These are phyloP conservation scores for Saccharomyces hybrid DNA, from an alignment of 1,139 yeast genomes.

Conservation along the genomic window DNA sequence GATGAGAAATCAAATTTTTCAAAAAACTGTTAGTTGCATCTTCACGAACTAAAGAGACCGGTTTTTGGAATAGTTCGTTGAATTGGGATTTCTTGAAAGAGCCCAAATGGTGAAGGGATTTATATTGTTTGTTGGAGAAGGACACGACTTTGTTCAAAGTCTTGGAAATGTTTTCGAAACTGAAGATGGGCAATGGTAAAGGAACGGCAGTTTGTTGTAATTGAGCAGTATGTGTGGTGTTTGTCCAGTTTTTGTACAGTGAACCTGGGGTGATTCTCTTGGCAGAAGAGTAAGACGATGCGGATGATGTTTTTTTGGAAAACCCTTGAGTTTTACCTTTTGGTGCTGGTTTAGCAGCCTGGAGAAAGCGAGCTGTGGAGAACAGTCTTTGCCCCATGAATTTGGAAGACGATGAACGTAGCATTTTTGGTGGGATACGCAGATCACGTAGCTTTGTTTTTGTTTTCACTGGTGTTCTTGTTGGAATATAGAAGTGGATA, in stretches of 20 bases:
- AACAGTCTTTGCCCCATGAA: not conserved
- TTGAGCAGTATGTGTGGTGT: conserved; percentile 24
- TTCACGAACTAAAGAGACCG: conserved; percentile 46
- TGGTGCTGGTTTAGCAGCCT: conserved; percentile 14
- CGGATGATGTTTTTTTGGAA: conserved; percentile 17
- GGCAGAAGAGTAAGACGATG: conserved; percentile 17
- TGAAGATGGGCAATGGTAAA: conserved; percentile 19
- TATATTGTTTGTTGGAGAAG: conserved; percentile 21
- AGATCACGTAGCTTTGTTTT: not conserved
- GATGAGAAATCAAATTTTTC: conserved; percentile 25
- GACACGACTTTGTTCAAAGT: conserved; percentile 16
- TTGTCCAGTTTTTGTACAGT: conserved; percentile 27
- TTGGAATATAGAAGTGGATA: not conserved
- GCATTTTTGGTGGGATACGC: not conserved
- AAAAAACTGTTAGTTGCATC: conserved; percentile 22
- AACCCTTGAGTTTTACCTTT: conserved; percentile 28
- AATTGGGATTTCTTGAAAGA: conserved; percentile 57
- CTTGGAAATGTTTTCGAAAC: conserved; percentile 13
- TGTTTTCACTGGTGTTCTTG: not conserved
- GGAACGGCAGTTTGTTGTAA: conserved; percentile 21
- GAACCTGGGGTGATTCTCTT: conserved; percentile 26
- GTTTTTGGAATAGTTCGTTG: conserved; percentile 52
- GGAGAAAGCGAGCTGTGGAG: not conserved
- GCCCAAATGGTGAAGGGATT: conserved; percentile 37
- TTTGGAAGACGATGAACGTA: not conserved